These are phyloP conservation scores for Carallia brachiata DNA, from an alignment of 345 rosid species.

Conservation along the genomic window DNA sequence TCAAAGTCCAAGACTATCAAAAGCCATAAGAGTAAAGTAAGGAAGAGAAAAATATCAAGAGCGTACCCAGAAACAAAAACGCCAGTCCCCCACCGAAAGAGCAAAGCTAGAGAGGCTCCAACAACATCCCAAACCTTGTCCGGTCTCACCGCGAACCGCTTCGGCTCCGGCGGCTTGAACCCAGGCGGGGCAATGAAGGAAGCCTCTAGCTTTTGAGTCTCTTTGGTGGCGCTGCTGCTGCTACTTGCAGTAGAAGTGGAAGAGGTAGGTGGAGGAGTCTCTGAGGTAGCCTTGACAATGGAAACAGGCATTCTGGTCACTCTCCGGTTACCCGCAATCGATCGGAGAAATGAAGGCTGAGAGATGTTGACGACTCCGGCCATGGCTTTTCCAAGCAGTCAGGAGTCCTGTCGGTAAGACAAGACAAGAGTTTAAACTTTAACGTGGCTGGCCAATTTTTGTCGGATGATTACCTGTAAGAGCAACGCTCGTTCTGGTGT, in stretches of 20 bases:
- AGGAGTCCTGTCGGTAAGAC: neutral
- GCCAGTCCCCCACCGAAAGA: slow-evolving; percentile 78
- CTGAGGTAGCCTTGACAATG: slow-evolving; percentile 44
- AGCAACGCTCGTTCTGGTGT: no score
- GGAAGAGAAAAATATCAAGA: neutral
- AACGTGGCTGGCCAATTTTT: neutral
- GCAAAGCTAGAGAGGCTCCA: slow-evolving; percentile 65
- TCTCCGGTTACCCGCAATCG: slow-evolving; percentile 25
- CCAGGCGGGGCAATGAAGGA: slow-evolving; percentile 51
- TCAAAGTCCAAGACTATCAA: neutral
- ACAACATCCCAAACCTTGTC: slow-evolving; percentile 57
- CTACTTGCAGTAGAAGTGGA: slow-evolving; percentile 28
- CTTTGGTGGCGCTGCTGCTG: slow-evolving; percentile 29
- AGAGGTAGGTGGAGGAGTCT: slow-evolving; percentile 23
- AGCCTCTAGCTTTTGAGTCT: slow-evolving; percentile 22
- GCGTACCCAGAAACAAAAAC: slow-evolving; percentile 72
- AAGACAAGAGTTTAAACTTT: neutral
- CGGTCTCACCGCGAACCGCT: slow-evolving; percentile 53
- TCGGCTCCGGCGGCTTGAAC: slow-evolving; percentile 75
- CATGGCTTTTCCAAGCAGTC: slow-evolving; percentile 34
- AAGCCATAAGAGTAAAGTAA: neutral
- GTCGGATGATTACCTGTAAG: neutral
- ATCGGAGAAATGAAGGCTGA: slow-evolving; percentile 32
- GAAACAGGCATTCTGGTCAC: slow-evolving; percentile 27
- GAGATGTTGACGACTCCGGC: slow-evolving; percentile 56